Conservation (phyloP, 2,329 filamentous ascomycete genomes). For the Trichoderma lentiforme region DNA sequence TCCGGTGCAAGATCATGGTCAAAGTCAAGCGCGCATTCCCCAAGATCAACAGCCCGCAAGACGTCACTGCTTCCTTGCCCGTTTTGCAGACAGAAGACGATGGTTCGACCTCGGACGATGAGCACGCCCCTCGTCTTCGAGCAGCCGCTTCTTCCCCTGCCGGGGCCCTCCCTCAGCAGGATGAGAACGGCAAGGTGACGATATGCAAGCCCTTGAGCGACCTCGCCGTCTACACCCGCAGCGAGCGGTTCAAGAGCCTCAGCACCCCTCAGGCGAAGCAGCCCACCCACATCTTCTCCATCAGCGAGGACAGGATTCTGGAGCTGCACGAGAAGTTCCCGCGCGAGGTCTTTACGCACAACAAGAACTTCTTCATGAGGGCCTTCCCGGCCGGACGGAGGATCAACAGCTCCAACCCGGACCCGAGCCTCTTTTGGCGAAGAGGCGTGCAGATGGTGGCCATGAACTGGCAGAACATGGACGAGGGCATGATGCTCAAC, state of each 20-base stretch:
- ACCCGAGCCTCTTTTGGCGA: conserved; percentile 88
- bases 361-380: conserved; percentile 82
- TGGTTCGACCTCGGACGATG: conserved; percentile 45
- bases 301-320: conserved; percentile 75
- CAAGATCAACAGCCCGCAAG: conserved; percentile 30
- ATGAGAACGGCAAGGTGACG: conserved; percentile 44
- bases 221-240: conserved; percentile 82
- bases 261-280: conserved; percentile 59
- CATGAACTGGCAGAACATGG: conserved; percentile 94
- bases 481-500: conserved; percentile 93
- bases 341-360: conserved; percentile 79
- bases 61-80: conserved; percentile 32
- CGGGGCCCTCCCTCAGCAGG: conserved; percentile 13
- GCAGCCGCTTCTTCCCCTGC: conserved; percentile 4
- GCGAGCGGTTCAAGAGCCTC: conserved; percentile 74
- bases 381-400: conserved; percentile 81
- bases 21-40: conserved; percentile 66
- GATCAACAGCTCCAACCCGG: conserved; percentile 88
- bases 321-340: conserved; percentile 58
- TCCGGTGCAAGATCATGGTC: conserved; percentile 77
- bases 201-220: conserved; percentile 70
- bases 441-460: conserved; percentile 96
- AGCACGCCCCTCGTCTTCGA: conserved; percentile 25
- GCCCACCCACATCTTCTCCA: conserved; percentile 75
- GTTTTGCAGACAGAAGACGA: conserved; percentile 33